A percentile compares a stretch with the other conserved stretches of the same genome.
Conservation (phyloP, 208 protist species). For the Acanthamoeba castellanii region DNA sequence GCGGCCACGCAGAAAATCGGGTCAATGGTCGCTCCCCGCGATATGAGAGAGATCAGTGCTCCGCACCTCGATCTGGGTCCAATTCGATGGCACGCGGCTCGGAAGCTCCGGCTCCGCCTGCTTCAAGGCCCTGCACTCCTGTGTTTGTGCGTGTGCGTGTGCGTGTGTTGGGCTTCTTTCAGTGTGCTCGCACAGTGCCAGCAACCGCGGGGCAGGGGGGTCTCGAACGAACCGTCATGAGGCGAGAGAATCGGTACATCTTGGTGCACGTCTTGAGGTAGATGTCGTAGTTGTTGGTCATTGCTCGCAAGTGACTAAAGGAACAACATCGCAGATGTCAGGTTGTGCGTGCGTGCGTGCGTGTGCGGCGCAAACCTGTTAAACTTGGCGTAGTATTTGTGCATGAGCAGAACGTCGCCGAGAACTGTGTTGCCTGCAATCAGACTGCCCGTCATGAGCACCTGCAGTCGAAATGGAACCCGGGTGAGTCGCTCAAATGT, state of each 20-base stretch:
- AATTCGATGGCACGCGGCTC: neutral
- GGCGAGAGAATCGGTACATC: constrained; percentile 12
- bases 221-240: neutral
- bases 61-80: neutral
- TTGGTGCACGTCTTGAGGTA: constrained; percentile 54
- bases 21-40: too few relatives aligned
- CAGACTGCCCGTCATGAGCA: constrained; percentile 17
- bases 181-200: neutral
- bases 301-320: neutral
- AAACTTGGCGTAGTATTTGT: constrained; percentile 43
- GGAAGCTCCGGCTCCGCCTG: neutral
- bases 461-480: too few relatives aligned
- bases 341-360: neutral
- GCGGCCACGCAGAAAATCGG: too few relatives aligned
- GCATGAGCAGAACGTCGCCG: constrained; percentile 44
- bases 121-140: neutral
- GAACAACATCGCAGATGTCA: neutral
- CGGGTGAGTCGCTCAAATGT: too few relatives aligned
- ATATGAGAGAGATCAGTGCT: neutral
- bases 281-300: constrained; percentile 55
- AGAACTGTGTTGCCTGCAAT: neutral
- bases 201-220: neutral
- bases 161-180: too few relatives aligned
- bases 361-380: too few relatives aligned
- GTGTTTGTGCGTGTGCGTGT: too few relatives aligned